Evolutionary conservation across 306 rosid species (phyloP), one percentile per base, ranked within the genome.

Genomic region (Castanospermum australe): DNA sequence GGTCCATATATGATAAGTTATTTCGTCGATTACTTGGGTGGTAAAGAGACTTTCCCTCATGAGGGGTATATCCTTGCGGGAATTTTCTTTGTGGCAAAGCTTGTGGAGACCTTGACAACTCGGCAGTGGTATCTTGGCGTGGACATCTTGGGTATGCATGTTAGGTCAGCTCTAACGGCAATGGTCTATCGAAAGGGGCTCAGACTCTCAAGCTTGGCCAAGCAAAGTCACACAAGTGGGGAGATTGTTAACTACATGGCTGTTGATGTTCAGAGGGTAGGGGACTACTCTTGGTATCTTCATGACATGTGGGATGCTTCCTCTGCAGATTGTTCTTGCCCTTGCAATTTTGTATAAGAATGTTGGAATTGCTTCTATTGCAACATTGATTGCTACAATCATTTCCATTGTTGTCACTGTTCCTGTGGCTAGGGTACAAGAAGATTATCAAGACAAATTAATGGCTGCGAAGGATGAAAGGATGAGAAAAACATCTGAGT

Each of bases 301-400:
- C 98, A 96, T 80, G 99, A 96, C 83, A 85, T 92, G 84, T 96
- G 99, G 99, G 99, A 93, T 96, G 97, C 98, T 96, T 79, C 99
- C 98, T 39, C 48, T 96, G 84, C 99, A 96, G 82, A 96, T 96
- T 79, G 84, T 91, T 78, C 92, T 96, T 25, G 99, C 99, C 77
- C 96, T 96, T 20, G 94, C 92, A 20, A 96, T 96, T 86, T 84
- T 96, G 82, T 96, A 96, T 86, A 96, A 96, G 96, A 96, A 90
- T 65, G 97, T 96, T 38, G 99, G 99, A 44, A 93, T 93, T 81
- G 98, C 99, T 77, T 89, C 94, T 51, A 55, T 96, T 61, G 98
- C 99, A 0, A 93, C 99, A 14, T 81, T 96, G 81, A 82, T 96
- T 82, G 96, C 99, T 24, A 96, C 99, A 71, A 91, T 96, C 39